Conservation (phyloP, 768 basidiomycete genomes). For the Mycena indigotica region DNA sequence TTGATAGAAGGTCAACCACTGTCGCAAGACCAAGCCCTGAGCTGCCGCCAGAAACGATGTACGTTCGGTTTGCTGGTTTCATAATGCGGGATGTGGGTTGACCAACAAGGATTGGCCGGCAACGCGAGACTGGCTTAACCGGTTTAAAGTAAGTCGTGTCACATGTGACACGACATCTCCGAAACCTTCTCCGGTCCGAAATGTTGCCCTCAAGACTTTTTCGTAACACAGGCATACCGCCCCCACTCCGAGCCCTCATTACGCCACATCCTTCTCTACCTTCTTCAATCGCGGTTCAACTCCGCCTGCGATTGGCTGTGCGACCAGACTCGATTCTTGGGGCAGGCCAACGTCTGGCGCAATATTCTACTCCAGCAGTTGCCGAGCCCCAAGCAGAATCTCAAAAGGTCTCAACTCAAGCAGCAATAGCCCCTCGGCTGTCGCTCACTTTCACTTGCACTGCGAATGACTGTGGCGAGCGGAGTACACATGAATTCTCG, state of each 20-base stretch:
- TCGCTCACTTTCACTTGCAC: conserved; percentile 88
- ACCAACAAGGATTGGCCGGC: neutral
- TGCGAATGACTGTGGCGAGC: conserved; percentile 64
- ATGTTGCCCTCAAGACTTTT: conserved; percentile 54
- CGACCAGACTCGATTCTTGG: conserved; percentile 9
- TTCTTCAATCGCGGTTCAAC: no score
- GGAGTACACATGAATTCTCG: conserved; percentile 88
- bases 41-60: conserved; percentile 61
- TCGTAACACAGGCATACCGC: conserved; percentile 46
- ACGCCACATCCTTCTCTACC: conserved; percentile 36
- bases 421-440: conserved; percentile 59
- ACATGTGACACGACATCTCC: neutral
- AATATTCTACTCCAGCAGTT: conserved; percentile 17
- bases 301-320: conserved; percentile 28
- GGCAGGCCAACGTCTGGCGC: conserved; percentile 19
- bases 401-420: conserved; percentile 33
- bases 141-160: neutral
- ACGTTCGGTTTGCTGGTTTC: conserved; percentile 56
- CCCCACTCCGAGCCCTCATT: conserved; percentile 43
- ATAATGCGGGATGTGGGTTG: conserved; percentile 32
- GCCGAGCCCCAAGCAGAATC: conserved; percentile 4
- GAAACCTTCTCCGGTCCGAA: conserved; percentile 1
- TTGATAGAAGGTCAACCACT: conserved; percentile 44
- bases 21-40: conserved; percentile 62
- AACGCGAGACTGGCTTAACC: neutral